A percentile compares a stretch with the other conserved stretches of the same genome.
These are phyloP conservation scores for Vitis riparia DNA, from an alignment of 164 flowering plant genomes.

Conservation along the genomic window DNA sequence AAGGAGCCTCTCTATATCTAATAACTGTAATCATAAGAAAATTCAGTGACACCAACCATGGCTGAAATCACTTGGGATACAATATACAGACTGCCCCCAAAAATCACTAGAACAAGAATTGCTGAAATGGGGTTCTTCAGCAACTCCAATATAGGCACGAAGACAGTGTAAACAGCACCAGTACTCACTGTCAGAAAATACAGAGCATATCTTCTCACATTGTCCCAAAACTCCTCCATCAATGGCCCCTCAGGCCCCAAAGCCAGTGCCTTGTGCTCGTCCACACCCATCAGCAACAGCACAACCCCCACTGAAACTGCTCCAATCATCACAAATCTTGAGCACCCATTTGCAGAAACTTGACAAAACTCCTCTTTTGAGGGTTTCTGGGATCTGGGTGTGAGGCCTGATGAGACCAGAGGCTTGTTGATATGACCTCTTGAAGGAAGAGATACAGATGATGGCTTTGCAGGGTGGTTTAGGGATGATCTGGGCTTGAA, in stretches of 20 bases:
- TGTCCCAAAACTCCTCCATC: conserved; percentile 93
- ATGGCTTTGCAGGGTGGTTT: conserved; percentile 12
- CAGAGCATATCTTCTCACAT: conserved; percentile 80
- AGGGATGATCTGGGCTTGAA: conserved; percentile 8
- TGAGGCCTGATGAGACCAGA: neutral
- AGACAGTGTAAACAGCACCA: conserved; percentile 67
- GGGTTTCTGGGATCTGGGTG: neutral
- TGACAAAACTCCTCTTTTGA: conserved; percentile 6
- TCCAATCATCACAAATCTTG: conserved; percentile 45
- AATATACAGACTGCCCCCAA: conserved; percentile 63
- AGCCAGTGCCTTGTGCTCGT: conserved; percentile 64
- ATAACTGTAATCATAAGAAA: conserved; percentile 66
- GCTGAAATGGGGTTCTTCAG: conserved; percentile 86
- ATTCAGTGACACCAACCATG: conserved; percentile 82
- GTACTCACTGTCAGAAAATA: conserved; percentile 84
- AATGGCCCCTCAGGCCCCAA: conserved; percentile 92
- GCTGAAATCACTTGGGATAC: conserved; percentile 68
- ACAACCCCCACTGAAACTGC: conserved; percentile 56
- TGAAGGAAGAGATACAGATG: neutral
- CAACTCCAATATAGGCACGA: conserved; percentile 67
- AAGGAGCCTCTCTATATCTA: conserved; percentile 17
- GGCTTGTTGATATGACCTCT: conserved; percentile 8
- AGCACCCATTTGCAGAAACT: conserved; percentile 21
- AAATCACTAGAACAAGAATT: conserved; percentile 51
- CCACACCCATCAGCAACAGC: conserved; percentile 47